Percentiles rank a stretch among this genome's conserved stretches.
These are phyloP conservation scores for Lotmaria passim DNA, from an alignment of 208 protist genomes.

Conservation along the genomic window DNA sequence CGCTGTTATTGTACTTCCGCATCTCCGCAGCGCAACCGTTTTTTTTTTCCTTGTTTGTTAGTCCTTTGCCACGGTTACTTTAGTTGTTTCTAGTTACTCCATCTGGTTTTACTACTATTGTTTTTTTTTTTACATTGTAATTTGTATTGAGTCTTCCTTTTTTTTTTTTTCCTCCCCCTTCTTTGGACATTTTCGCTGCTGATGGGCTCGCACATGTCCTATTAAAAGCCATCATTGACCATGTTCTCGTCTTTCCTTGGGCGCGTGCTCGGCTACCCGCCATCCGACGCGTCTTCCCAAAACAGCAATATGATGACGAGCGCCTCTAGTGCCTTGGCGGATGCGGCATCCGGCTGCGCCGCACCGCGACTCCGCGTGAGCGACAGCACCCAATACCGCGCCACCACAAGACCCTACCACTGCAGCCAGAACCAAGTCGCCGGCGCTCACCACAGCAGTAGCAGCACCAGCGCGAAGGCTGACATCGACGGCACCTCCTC, in stretches of 20 bases:
- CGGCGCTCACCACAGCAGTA: neutral
- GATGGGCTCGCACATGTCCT: no score
- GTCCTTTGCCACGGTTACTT: no score
- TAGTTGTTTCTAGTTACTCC: no score
- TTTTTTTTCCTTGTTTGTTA: neutral
- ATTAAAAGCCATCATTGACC: no score
- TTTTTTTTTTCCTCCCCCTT: no score
- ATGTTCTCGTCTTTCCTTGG: constrained; percentile 33
- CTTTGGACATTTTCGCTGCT: no score
- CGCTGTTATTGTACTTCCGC: no score
- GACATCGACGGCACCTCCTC: no score
- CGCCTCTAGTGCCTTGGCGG: neutral
- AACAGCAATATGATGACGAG: neutral
- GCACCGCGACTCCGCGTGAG: constrained; percentile 4
- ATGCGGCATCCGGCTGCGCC: neutral
- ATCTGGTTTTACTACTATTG: neutral
- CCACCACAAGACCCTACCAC: constrained; percentile 34
- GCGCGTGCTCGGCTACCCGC: constrained; percentile 20
- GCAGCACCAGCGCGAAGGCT: no score
- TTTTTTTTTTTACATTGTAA: neutral
- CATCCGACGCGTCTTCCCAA: neutral
- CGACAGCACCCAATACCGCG: constrained; percentile 28
- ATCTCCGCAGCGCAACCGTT: no score
- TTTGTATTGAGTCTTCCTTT: no score
- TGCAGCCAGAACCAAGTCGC: constrained; percentile 27